phyloP scores from a whole-genome alignment of 2,329 filamentous ascomycete genomes.

The Cladophialophora psammophila region DNA sequence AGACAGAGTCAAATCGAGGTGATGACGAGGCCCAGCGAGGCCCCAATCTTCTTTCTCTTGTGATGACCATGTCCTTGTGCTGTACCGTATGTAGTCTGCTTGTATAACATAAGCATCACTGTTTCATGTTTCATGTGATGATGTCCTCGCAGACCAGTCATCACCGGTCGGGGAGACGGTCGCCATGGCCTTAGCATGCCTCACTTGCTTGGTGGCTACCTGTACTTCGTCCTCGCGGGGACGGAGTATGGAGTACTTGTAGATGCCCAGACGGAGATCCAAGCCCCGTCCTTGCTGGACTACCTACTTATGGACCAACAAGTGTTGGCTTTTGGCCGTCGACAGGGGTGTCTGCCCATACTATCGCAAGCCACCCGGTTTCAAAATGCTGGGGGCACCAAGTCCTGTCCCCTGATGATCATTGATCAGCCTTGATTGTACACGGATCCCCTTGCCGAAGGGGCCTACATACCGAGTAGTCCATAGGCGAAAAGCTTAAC shows the following conservation, averaged over 20 bases:
- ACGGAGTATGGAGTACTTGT: too few species aligned
- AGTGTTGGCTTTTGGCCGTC: not conserved
- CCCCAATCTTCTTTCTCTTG: not conserved
- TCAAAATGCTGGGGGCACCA: not conserved
- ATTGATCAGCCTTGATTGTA: not conserved
- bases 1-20: too few species aligned
- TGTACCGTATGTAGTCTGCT: not conserved
- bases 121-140: conserved; percentile 1
- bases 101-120: not conserved
- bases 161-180: not conserved
- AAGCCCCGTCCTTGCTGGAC: too few species aligned
- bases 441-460: not conserved
- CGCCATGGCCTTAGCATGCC: not conserved
- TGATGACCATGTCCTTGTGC: not conserved
- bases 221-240: too few species aligned
- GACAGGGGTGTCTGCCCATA: not conserved
- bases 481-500: not conserved
- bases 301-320: too few species aligned
- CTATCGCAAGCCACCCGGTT: conserved; percentile 14
- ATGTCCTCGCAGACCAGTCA: not conserved
- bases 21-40: not conserved
- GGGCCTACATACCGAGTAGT: not conserved
- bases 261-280: too few species aligned
- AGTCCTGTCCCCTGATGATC: conserved; percentile 1
- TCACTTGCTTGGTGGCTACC: too few species aligned